phyloP scores from a whole-genome alignment of 495 filamentous ascomycete genomes.

The Evernia prunastri region DNA sequence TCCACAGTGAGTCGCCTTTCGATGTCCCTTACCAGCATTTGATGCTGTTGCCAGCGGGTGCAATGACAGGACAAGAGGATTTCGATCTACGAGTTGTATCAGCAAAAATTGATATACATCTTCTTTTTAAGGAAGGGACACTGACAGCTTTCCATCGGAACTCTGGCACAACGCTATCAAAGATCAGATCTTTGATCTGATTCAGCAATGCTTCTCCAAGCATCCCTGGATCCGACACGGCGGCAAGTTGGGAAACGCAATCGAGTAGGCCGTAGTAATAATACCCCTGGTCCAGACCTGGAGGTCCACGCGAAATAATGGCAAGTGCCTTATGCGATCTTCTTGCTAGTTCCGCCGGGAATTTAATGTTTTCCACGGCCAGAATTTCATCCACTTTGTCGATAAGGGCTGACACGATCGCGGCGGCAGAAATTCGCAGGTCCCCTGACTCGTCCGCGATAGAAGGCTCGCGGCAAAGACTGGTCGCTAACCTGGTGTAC shows the following conservation, averaged over 20 bases:
- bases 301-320: not conserved
- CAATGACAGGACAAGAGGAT: not conserved
- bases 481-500: not conserved
- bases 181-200: not conserved
- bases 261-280: constrained; percentile 10
- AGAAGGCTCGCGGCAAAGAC: not conserved
- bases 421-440: not conserved
- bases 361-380: not conserved
- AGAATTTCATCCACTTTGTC: not conserved
- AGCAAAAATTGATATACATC: not conserved
- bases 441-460: not conserved
- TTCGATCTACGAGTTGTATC: not conserved
- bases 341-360: not conserved
- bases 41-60: not conserved
- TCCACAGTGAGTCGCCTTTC: not conserved
- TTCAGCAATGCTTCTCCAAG: not conserved
- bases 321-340: not conserved
- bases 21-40: not conserved
- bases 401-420: not conserved
- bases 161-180: constrained; percentile 3
- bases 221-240: not conserved
- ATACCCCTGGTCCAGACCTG: constrained; percentile 5
- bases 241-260: constrained; percentile 6
- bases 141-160: constrained; percentile 21
- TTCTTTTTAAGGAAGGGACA: not conserved